phyloP scores from a whole-genome alignment of 495 filamentous ascomycete genomes.

The Cryomyces minteri region DNA sequence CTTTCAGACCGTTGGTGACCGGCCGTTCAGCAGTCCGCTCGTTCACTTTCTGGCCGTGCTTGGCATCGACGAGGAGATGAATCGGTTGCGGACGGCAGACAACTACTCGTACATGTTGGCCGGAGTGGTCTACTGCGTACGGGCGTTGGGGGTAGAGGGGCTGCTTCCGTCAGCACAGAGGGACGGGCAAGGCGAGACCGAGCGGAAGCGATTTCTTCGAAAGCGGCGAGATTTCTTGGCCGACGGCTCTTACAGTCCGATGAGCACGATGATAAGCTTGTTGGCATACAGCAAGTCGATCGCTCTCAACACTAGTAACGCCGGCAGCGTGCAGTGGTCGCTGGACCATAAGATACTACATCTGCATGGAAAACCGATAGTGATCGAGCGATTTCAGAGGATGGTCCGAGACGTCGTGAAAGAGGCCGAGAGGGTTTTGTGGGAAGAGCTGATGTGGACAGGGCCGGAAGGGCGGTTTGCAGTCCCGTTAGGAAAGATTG shows the following conservation, averaged over 20 bases:
- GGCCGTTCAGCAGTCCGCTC: slow-evolving; percentile 2
- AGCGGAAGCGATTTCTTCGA: too few species aligned
- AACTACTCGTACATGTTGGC: slow-evolving; percentile 1
- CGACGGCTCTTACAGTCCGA: too few species aligned
- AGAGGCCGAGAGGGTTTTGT: neutral
- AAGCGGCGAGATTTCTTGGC: too few species aligned
- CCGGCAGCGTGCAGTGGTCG: too few species aligned
- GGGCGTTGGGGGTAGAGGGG: neutral
- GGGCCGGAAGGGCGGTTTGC: neutral
- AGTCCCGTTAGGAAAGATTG: neutral
- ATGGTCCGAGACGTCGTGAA: neutral
- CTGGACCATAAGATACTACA: too few species aligned
- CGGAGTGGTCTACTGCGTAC: neutral
- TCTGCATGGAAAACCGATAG: neutral
- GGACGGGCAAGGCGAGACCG: neutral
- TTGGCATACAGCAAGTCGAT: too few species aligned
- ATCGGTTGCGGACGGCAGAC: neutral
- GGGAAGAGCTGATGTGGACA: neutral
- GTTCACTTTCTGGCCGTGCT: slow-evolving; percentile 4
- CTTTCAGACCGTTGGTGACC: slow-evolving; percentile 2
- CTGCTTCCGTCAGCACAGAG: neutral
- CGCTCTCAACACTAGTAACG: too few species aligned
- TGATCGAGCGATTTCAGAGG: neutral
- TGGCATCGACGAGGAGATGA: slow-evolving; percentile 1
- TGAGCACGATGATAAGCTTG: too few species aligned